These are phyloP conservation scores for Blastobotrys elegans DNA, from an alignment of 1,139 yeast species.

Conservation along the genomic window DNA sequence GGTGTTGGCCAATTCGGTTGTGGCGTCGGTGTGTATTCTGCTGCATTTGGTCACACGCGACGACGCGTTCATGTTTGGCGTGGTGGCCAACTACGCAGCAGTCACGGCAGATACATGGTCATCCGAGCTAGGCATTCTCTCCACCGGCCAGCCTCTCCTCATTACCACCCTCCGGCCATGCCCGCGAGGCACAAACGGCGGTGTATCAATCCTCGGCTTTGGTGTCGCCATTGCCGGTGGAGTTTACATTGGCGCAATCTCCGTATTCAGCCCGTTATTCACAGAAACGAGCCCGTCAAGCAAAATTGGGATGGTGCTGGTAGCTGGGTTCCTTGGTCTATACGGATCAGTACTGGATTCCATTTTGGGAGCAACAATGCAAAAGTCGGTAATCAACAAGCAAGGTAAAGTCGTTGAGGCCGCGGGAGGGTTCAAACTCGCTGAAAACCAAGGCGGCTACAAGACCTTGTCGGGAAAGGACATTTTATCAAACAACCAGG, in stretches of 20 bases:
- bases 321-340: conserved; percentile 36
- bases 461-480: conserved; percentile 28
- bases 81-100: conserved; percentile 43
- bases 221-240: conserved; percentile 40
- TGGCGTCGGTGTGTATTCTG: conserved; percentile 32
- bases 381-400: conserved; percentile 35
- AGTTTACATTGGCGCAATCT: conserved; percentile 34
- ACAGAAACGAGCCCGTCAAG: neutral
- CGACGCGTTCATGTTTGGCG: conserved; percentile 27
- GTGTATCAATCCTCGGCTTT: conserved; percentile 40
- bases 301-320: conserved; percentile 25
- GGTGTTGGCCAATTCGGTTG: conserved; percentile 41
- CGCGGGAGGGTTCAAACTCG: conserved; percentile 38
- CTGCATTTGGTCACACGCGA: conserved; percentile 18
- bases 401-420: conserved; percentile 41
- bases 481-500: conserved; percentile 40
- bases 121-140: conserved; percentile 45
- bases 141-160: conserved; percentile 37
- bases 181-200: conserved; percentile 50
- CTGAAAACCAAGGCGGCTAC: conserved; percentile 10
- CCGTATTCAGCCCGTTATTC: conserved; percentile 26
- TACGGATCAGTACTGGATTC: conserved; percentile 44
- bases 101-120: conserved; percentile 49
- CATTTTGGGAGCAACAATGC: conserved; percentile 42
- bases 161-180: conserved; percentile 42